Base-by-base conservation (phyloP, 371 early-diverging fungal species). In the Gilbertella persicaria region DNA sequence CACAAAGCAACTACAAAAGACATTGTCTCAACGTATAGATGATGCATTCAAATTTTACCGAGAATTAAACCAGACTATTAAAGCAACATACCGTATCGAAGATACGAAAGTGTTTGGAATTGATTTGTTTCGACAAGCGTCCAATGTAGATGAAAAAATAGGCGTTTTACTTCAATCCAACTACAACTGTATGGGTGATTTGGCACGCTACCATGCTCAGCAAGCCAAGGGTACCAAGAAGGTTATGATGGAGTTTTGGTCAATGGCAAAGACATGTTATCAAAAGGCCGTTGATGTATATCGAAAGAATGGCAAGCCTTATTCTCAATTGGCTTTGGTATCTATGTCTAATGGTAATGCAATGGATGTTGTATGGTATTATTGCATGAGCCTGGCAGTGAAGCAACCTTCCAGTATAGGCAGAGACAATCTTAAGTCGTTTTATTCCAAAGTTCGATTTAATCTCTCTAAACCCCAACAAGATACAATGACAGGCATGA, bases 331-430 rank as follows among this genome's bases (percentile, higher is more conserved):
- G 2, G 79, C 79, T 2, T 60, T 78, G 23, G 59, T 73, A 3
- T 67, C 75, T n/a, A 53, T 73, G 2, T 68, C 73, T 1, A 70
- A 50, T 41, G 75, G 79, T 4, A 75, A 69, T 36, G 73, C 64
- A 0, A 75, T 78, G 50, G 79, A 78, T 55, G 71, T 78, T 10
- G 79, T 75, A 12, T 78, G 73, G 69, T 75, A 74, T 28, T 78
- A 78, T 46, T 78, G 75, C 38, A 72, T 78, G 73, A 77, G 79
- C 35, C 25, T 78, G 45, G 75, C 73, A 12, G 71, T 75, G 42
- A 72, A 72, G 28, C 39, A 65, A 17, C 69, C 73, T n/a, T 75
- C 75, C 4, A 54, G 50, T 5, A 66, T 78, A 3, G 75, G 69
- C 9, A 44, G 69, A 30, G 75, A 75, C 37, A 78, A 78, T 46